Percentiles rank a stretch among this genome's conserved stretches.
phyloP scores from a whole-genome alignment of 129 eudicot genomes.

The Scalesia atractyloides region DNA sequence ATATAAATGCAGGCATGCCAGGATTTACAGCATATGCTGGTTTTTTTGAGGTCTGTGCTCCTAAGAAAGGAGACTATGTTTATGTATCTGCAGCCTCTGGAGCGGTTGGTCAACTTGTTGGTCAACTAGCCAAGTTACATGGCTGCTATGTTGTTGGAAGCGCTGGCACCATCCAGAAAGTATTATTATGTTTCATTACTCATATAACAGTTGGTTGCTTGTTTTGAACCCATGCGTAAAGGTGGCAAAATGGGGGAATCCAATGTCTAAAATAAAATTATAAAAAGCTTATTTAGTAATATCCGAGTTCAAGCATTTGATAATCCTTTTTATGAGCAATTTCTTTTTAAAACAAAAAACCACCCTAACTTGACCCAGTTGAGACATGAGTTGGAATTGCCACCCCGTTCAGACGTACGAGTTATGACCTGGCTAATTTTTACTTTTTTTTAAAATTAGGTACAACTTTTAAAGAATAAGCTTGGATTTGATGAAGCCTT shows the following conservation, averaged over 20 bases:
- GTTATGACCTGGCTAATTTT: neutral
- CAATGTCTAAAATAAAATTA: too few species aligned
- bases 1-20: constrained; percentile 80
- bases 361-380: neutral
- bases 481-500: constrained; percentile 85
- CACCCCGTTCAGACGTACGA: neutral
- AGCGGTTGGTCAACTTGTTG: constrained; percentile 92
- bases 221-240: too few species aligned
- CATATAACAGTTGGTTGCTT: neutral
- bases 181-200: constrained; percentile 33
- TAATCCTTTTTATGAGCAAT: neutral
- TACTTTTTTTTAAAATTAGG: constrained; percentile 39
- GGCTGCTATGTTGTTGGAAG: constrained; percentile 97
- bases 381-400: neutral
- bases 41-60: constrained; percentile 78
- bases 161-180: constrained; percentile 77
- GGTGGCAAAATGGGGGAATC: too few species aligned
- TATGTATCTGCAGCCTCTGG: constrained; percentile 97
- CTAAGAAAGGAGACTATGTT: constrained; percentile 65
- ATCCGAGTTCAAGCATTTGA: neutral
- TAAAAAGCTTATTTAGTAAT: too few species aligned
- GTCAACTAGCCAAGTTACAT: constrained; percentile 85
- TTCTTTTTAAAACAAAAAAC: neutral
- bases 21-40: constrained; percentile 97
- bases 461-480: constrained; percentile 71